Evolutionary conservation across 805 yeast species (phyloP), one percentile per base, ranked within the genome.

Genomic region (Scheffersomyces amazonensis): DNA sequence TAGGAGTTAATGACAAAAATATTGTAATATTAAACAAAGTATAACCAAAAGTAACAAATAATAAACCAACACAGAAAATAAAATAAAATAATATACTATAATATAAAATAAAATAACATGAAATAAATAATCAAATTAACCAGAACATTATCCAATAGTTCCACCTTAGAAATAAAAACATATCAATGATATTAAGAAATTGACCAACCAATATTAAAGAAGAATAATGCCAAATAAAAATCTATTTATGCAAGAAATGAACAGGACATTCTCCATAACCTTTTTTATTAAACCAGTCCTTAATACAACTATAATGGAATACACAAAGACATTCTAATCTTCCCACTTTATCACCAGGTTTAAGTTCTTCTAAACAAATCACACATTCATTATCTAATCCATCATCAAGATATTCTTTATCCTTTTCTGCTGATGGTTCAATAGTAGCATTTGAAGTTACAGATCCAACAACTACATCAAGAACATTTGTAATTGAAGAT

Each of bases 291-390:
- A 91, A 87, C 99, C 99, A 93, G 40, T 80, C 81, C 57, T 84
- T 81, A 47, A 93, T 93, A 62, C 99, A 93, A 46, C 76, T 69
- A 56, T 89, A 89, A 54, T 93, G 99, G 60, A 88, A 93, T 24
- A 90, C 87, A 56, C 99, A 93, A 11, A 93, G 70, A 58, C 99
- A 93, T 59, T 91, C 98, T 41, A 93, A 63, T 30, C 99, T 67
- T 0, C 96, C 98, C 13, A 93, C 91, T 52, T 83, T 83, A 39
- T 89, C 93, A 2, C 96, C 96, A 0, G 90, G 87, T 34, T 66
- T 63, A 57, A 90, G 78, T 15, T 87, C 95, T 56, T 93, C 99
- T 44, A 91, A 78, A 54, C 99, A 93, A 17, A 93, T 91, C 12
- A 88, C 91, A 58, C 99, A 93, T 58, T 93, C 98, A 34, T 78